These are phyloP conservation scores for Colletotrichum lupini DNA, from an alignment of 2,329 filamentous ascomycete genomes.

Conservation along the genomic window DNA sequence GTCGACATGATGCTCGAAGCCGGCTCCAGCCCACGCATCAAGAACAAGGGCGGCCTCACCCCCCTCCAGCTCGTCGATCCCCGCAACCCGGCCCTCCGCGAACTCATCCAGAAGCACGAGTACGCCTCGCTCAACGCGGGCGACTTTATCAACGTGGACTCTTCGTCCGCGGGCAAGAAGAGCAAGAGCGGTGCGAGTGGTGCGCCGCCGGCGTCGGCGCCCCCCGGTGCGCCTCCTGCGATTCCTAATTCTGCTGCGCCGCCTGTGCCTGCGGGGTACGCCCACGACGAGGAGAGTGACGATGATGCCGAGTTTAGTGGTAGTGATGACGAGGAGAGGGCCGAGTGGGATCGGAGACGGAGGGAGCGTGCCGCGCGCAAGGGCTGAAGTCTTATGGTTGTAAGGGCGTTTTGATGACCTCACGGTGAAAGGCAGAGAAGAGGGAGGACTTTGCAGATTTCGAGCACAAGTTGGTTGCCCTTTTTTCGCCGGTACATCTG, in stretches of 20 bases:
- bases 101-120: slow-evolving; percentile 77
- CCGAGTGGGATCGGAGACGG: slow-evolving; percentile 67
- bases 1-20: slow-evolving; percentile 87
- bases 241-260: slow-evolving; percentile 27
- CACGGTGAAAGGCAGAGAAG: background rate
- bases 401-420: background rate
- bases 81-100: slow-evolving; percentile 69
- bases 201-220: background rate
- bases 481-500: background rate
- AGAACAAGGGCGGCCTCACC: slow-evolving; percentile 80
- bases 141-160: slow-evolving; percentile 61
- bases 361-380: slow-evolving; percentile 50
- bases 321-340: slow-evolving; percentile 73
- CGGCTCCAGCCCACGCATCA: slow-evolving; percentile 67
- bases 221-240: slow-evolving; percentile 22
- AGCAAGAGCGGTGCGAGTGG: background rate
- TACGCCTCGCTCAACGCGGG: slow-evolving; percentile 69
- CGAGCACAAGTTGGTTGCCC: background rate
- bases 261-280: slow-evolving; percentile 38
- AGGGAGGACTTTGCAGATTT: background rate
- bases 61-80: slow-evolving; percentile 80
- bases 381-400: slow-evolving; percentile 15
- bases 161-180: slow-evolving; percentile 33
- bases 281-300: slow-evolving; percentile 46
- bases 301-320: slow-evolving; percentile 72